These are phyloP conservation scores for Inga leiocalycina DNA, from an alignment of 306 rosid species.

Conservation along the genomic window DNA sequence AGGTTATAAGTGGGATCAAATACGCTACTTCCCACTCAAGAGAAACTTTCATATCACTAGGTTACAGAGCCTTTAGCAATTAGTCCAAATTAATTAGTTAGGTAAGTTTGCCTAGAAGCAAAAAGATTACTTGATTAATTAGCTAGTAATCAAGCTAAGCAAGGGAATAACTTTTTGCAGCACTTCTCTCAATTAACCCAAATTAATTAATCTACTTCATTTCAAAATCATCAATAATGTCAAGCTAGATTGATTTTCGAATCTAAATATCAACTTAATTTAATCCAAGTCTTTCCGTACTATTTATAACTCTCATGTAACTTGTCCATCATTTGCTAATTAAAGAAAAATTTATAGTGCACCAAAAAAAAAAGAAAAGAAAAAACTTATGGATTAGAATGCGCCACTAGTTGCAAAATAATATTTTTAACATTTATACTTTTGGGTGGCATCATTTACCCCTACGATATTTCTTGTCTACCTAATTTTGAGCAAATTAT, in stretches of 20 bases:
- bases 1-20: no score
- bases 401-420: neutral
- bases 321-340: neutral
- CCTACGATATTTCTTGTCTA: no score
- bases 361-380: no score
- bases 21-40: fast-evolving
- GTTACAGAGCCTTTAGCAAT: no score
- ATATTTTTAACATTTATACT: no score
- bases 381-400: neutral
- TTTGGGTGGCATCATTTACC: neutral
- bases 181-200: neutral
- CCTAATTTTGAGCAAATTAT: neutral
- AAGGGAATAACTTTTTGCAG: neutral
- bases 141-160: neutral
- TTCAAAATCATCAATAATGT: neutral
- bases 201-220: neutral
- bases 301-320: neutral
- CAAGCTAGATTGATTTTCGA: neutral
- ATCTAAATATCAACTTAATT: neutral
- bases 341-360: no score
- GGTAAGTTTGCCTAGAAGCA: neutral
- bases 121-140: neutral
- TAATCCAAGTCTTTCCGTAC: neutral
- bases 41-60: no score
- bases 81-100: neutral